Base-by-base conservation (phyloP, 2,329 filamentous ascomycete genomes). In the Ophiostoma piceae region DNA sequence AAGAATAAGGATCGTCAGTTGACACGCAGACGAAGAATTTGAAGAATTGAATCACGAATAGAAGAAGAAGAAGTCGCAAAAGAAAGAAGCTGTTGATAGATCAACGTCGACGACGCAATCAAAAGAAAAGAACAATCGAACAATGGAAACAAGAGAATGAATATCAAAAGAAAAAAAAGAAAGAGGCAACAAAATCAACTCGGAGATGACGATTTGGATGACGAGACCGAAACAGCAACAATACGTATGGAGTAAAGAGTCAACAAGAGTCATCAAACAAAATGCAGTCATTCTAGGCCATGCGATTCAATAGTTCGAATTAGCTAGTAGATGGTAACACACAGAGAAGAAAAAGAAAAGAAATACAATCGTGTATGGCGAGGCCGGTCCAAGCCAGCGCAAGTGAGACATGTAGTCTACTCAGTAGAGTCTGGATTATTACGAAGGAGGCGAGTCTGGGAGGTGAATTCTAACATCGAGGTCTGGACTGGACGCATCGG, bases 341-440 rank as follows among this genome's bases (percentile, higher is more conserved):
- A 19, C 16, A n/a, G 16, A 47, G 19, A n/a, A 7, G 6, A 2
- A 47, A 47, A 47, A 47, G 43, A 7, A 47, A 47, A n/a, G 43
- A 47, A 19, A 19, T 29, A 29, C 26, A 1, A 29, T 29, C 26
- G 26, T 29, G 41, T 14, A 47, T 57, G 19, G 51, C 51, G 51
- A 57, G 51, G 22, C 51, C 51, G 51, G 51, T 57, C 51, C 51
- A 57, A 22, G 6, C 51, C 51, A 57, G 51, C 47, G n/a, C 51
- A 26, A 26, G 51, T 57, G 51, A 57, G 51, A 57, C 51, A 57
- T 54, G n/a, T 22, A 2, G n/a, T n/a, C n/a, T n/a, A n/a, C n/a
- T n/a, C n/a, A n/a, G 26, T 29, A 29, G 26, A 29, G 26, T 29
- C 26, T 29, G 26, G 26, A 29, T 29, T 29, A 29, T 29, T n/a